Base-by-base conservation (phyloP, 768 basidiomycete species). In the Lactarius hengduanensis region DNA sequence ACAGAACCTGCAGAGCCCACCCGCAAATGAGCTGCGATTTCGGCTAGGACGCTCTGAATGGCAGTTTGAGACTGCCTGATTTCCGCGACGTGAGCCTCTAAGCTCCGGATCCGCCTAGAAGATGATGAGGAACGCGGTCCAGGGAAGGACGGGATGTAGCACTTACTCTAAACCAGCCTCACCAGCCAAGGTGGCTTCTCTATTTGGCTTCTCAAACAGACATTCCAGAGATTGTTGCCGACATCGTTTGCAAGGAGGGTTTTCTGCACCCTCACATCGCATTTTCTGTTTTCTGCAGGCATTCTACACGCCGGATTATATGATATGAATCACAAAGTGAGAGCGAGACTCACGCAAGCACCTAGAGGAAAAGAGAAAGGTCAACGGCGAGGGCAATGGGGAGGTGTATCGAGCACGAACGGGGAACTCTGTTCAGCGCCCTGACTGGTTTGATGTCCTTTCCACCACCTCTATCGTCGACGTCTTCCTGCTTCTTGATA, bases 261-360 rank as follows among this genome's bases (percentile, higher is more conserved):
- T 94, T 75, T 97, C 96, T 18, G 94, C 96, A 1, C 94, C 94
- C 76, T 96, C 94, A 74, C 95, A 98, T 71, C 94, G 83, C 96
- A 97, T 97, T 80, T 97, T 97, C 81, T 96, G 94, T 73, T 94
- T 92, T 71, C 95, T 82, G 77, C 95, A 96, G 20, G 94, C 92
- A 86, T 96, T 96, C 93, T 95, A 75, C 50, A 50, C 61, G 53
- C 57, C 65, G 36, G 57, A 36, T 47, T 30, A 66, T 65, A 59
- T 71, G 28, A 66, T 63, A 61, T 8, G 59, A 59, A 64, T 62
- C 18, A 64, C 38, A 55, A 57, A 43, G 66, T 57, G 34, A 65
- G 36, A 58, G 53, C 4, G 40, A 63, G 34, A 64, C 85, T 77
- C 77, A 94, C 92, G 73, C 92, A 94, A 63, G 92, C 92, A 74